Evolutionary conservation across 148 eudicot species (phyloP).

Genomic region (Camellia lanceoleosa): DNA sequence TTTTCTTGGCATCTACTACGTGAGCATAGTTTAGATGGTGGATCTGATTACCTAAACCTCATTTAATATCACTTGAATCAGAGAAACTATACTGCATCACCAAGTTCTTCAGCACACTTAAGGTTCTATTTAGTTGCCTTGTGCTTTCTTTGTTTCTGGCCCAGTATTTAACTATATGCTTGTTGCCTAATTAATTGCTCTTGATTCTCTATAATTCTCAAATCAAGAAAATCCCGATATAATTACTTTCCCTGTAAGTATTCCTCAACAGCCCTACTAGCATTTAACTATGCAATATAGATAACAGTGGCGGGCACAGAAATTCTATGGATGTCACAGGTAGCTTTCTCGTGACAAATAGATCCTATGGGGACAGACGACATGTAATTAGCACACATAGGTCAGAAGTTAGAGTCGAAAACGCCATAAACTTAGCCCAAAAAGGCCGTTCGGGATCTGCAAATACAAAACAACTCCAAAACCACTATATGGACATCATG

Average conservation of each 20-base stretch:
- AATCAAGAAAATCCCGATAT: not conserved
- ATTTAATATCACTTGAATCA: not conserved
- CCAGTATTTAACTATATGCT: not conserved
- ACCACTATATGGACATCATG: no score
- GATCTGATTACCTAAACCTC: not conserved
- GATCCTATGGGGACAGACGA: no score
- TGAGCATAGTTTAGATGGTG: no score
- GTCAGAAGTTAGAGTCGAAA: no score
- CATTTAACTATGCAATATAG: not conserved
- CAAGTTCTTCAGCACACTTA: not conserved
- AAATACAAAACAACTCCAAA: no score
- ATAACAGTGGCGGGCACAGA: no score
- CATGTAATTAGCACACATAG: no score
- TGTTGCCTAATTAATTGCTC: not conserved
- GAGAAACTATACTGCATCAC: not conserved
- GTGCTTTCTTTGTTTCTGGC: not conserved
- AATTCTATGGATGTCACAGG: no score
- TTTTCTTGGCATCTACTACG: not conserved
- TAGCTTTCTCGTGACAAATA: no score
- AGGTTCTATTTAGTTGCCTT: not conserved
- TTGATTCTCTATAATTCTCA: not conserved
- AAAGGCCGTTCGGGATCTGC: no score
- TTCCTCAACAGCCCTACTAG: not conserved
- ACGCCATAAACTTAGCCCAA: no score
- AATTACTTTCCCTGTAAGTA: not conserved